Evolutionary conservation across 2,329 filamentous ascomycete species (phyloP).

Genomic region (Pseudogymnoascus sp.): DNA sequence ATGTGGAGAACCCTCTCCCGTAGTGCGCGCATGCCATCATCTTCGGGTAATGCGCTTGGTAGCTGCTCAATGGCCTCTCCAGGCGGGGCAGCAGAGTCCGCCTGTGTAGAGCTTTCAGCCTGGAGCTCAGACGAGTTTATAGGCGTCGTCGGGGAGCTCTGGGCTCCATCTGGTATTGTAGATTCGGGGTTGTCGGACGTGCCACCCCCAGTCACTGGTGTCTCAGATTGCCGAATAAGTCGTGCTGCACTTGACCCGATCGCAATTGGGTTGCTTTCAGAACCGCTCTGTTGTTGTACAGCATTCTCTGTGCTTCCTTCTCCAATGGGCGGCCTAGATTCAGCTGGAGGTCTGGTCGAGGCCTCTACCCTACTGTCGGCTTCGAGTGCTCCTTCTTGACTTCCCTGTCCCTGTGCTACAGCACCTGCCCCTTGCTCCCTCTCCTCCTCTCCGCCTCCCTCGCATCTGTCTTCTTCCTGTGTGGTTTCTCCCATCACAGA

Average conservation of each 20-base stretch:
- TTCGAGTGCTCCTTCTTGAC: not conserved
- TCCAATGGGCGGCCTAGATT: not conserved
- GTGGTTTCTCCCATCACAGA: slow-evolving; percentile 1
- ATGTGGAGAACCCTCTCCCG: slow-evolving; percentile 61
- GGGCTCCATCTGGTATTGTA: not conserved
- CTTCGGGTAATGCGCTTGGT: slow-evolving; percentile 46
- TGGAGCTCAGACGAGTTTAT: not conserved
- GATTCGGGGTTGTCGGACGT: not conserved
- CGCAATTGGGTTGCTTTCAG: not conserved
- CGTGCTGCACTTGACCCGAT: not conserved
- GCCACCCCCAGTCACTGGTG: not conserved
- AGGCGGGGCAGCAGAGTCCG: not conserved
- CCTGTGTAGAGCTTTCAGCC: not conserved
- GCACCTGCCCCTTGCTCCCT: not conserved
- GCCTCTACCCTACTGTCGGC: not conserved
- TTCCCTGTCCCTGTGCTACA: not conserved
- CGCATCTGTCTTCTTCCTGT: not conserved
- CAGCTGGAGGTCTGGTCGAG: not conserved
- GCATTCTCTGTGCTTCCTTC: not conserved
- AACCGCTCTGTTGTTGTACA: not conserved
- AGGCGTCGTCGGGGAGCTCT: not conserved
- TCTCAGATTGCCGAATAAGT: not conserved
- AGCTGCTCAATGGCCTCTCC: slow-evolving; percentile 10
- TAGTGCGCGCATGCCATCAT: slow-evolving; percentile 68
- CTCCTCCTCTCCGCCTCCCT: not conserved